Base-by-base conservation (phyloP, 148 eudicot genomes). In the Dianthus caryophyllus region DNA sequence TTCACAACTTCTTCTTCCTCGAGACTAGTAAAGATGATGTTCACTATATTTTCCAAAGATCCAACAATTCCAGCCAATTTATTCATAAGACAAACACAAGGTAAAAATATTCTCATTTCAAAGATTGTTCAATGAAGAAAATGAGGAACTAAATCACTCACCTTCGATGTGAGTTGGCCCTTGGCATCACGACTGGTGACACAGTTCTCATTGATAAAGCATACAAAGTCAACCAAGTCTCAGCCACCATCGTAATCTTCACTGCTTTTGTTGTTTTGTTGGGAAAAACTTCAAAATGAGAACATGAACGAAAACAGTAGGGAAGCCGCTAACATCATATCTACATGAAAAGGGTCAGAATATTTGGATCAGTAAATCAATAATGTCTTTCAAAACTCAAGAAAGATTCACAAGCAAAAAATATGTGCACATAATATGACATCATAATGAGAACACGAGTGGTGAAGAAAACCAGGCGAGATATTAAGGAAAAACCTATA, bases 221-320 rank as follows among this genome's bases (percentile, higher is more conserved):
- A 80, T 46, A 89, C 94, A 68, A 89, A 92, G 73, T 83, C 91
- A 48, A 82, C 89, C 61, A 85, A 25, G 41, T 92, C 98, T 38
- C 91, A 77, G 31, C 94, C 96, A 75, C 91, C 96, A 3, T 87
- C 87, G 68, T 89, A 92, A 31, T 89, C 96, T 81, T 92, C 98
- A 77, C 98, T 96, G 57, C 82, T 94, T 76, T 92, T 92, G 71
- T 89, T 92, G 78, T 67, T 76, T 79, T 89, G n/a, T 87, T 15
- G 97, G 96, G 80, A 92, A 92, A 76, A 89, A 92, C 71, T 92
- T 92, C 76, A 92, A 73, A 43, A 96, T 92, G 33, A 96, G 98
- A 65, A 41, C 94, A 94, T 71, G 75, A 92, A 82, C 98, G 89
- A 75, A 73, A 74, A 64, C 36, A 70, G 98, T 93, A 39, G 98